A percentile compares a stretch with the other conserved stretches of the same genome.
Evolutionary conservation across 2,329 filamentous ascomycete species (phyloP).

Genomic region (Thelonectria rubi): DNA sequence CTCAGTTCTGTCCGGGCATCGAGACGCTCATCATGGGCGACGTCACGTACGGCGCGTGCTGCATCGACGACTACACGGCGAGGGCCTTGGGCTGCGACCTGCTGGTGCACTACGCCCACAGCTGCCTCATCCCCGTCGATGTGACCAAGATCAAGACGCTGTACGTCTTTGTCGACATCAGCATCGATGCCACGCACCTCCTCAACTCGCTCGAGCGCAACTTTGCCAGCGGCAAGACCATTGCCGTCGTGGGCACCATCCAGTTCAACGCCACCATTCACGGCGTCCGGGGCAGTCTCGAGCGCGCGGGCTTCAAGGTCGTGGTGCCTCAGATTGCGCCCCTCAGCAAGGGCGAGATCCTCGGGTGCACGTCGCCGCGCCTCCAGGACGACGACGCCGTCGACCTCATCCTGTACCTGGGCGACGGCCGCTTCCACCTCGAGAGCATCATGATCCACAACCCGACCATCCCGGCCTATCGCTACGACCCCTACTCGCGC

Average conservation of each 20-base stretch:
- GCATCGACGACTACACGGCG: constrained; percentile 98
- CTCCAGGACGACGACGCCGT: constrained; percentile 67
- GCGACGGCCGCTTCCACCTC: constrained; percentile 93
- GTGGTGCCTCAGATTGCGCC: constrained; percentile 93
- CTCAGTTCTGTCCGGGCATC: constrained; percentile 89
- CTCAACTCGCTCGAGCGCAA: constrained; percentile 88
- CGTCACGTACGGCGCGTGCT: constrained; percentile 98
- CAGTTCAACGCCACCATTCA: constrained; percentile 99
- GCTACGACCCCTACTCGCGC: constrained; percentile 96
- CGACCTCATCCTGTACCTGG: constrained; percentile 86
- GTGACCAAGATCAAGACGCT: constrained; percentile 97
- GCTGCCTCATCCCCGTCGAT: constrained; percentile 93
- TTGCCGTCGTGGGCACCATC: constrained; percentile 95
- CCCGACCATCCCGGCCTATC: constrained; percentile 86
- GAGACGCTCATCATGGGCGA: constrained; percentile 99
- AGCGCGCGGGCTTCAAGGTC: constrained; percentile 84
- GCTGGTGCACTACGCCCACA: constrained; percentile 96
- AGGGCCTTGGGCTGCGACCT: constrained; percentile 93
- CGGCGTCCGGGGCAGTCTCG: constrained; percentile 78
- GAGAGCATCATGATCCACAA: constrained; percentile 99
- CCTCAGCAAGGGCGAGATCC: constrained; percentile 91
- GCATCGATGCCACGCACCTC: constrained; percentile 90
- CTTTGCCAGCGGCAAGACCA: constrained; percentile 83
- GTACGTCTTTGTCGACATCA: constrained; percentile 98
- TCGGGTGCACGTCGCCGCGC: constrained; percentile 93